Evolutionary conservation across 768 basidiomycete species (phyloP).

Genomic region (Omphalotus guepiniiformis): DNA sequence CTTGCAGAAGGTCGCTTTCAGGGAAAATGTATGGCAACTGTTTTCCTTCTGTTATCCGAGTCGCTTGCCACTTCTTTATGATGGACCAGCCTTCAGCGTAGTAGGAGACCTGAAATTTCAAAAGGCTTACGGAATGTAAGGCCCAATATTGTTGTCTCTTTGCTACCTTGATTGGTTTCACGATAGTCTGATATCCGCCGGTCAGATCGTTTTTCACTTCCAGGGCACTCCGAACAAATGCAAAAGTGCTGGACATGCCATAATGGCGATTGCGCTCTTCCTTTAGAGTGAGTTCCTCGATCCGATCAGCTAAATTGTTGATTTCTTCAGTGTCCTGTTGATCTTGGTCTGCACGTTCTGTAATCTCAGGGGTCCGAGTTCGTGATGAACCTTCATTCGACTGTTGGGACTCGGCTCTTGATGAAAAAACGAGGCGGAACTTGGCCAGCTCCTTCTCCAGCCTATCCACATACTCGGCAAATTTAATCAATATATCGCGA

Average conservation of each 20-base stretch:
- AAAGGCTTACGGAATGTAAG: conserved; percentile 22
- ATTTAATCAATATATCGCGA: background rate
- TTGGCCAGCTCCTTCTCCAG: background rate
- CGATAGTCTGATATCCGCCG: background rate
- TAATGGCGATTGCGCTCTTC: conserved; percentile 18
- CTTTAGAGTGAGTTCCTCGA: background rate
- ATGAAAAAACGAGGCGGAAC: conserved; percentile 4
- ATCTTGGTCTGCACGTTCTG: background rate
- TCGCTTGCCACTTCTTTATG: conserved; percentile 1
- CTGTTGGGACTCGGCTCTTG: background rate
- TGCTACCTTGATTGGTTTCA: background rate
- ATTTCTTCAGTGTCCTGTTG: background rate
- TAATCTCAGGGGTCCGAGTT: background rate
- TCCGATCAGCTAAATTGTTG: background rate
- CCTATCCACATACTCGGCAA: background rate
- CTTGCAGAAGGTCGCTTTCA: conserved; percentile 45
- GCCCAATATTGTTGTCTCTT: conserved; percentile 19
- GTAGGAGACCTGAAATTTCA: background rate
- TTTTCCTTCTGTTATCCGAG: background rate
- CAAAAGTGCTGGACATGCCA: conserved; percentile 34
- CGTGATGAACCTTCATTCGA: background rate
- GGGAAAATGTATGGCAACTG: conserved; percentile 32
- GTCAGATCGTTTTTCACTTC: conserved; percentile 29
- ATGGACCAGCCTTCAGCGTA: background rate
- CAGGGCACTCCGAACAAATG: conserved; percentile 31